Evolutionary conservation across 257 asterid species (phyloP), one percentile per base, ranked within the genome.

Genomic region (Dorcoceras hygrometricum): DNA sequence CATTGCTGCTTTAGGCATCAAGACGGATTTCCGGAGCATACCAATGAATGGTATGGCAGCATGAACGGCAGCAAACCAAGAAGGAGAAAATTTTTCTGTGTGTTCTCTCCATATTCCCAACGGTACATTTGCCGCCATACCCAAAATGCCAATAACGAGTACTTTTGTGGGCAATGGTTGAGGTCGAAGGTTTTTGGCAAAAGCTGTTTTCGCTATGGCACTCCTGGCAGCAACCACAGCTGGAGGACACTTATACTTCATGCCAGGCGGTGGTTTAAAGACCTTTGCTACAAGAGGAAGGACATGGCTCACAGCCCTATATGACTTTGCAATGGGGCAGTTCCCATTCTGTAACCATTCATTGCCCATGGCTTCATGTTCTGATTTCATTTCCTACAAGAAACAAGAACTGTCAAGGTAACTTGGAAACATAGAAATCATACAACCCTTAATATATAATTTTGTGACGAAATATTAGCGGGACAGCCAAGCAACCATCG

Each of bases 1-100:
- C 98, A 91, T 91, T 46, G 97, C 98, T 24, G 84, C 62, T 73
- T 91, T 91, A 23, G 98, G 98, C 96, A 91, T 91, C 81, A 91
- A 58, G 4, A 91, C 76, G 0, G 92, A 84, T 77, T 91, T 91
- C 83, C 98, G 86, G 24, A 91, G 89, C 84, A 91, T 86, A 66
- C 76, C 98, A 63, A 91, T 91, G 76, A 92, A 92, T 4, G 98
- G 98, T 19, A 92, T 95, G 24, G 98, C 97, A 16, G 98, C 97
- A 65, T 91, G 98, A 25, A 91, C 96, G 2, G 98, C 97, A 6
- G 63, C 85, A 65, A 91, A 91, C 98, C 98, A 91, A 2, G 95
- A 83, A 1, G 92, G 92, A 0, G 98, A 87, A 76, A 91, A 91
- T 72, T 91, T 91, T 28, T 77, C 73, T 1, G 98, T 91, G 74